Base-by-base conservation (phyloP, 176 grass and related monocot genomes). In the Oryza australiensis region DNA sequence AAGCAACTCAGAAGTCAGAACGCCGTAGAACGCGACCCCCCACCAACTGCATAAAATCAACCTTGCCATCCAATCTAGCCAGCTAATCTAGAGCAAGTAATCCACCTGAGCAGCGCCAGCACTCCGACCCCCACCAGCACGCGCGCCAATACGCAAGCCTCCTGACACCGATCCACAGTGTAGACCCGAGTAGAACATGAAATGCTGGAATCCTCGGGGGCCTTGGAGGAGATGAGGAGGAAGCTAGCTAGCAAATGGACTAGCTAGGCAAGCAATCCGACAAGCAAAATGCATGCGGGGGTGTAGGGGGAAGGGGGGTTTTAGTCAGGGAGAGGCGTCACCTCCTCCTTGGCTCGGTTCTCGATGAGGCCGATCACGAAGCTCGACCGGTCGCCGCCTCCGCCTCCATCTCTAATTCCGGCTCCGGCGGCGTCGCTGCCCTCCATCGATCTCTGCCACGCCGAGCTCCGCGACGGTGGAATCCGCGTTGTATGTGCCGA, bases 341-440 rank as follows among this genome's bases (percentile, higher is more conserved):
- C 95, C 87, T 97, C 95, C 87, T 97, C 92, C 82, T 94, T 97
- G 27, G 95, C 92, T 85, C 92, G 81, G 75, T 94, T 97, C 88
- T 94, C 95, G 59, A 97, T 97, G 86, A 97, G 78, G 72, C 90
- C 90, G 65, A 90, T 87, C 6, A 91, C 88, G 73, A 92, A 89
- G 78, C 90, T 87, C 24, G 95, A 97, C 26, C 95, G 68, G 68
- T 94, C 88, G 40, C 88, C 92, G 13, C 78, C 90, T 1, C 28
- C 85, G 8, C 78, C 83, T 5, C 68, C 88, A 6, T 34, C 74
- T 2, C 82, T 51, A 0, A 5, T 48, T 23, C 62, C 82, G 12
- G 66, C 78, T 48, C 70, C 82, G 32, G 64, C 78, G 12, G 43
- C 42, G 45, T 65, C 73, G 34, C 42, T n/a, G n/a, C n/a, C n/a